Base-by-base conservation (phyloP, 139 green algal species). In the Picocystis salinarum region DNA sequence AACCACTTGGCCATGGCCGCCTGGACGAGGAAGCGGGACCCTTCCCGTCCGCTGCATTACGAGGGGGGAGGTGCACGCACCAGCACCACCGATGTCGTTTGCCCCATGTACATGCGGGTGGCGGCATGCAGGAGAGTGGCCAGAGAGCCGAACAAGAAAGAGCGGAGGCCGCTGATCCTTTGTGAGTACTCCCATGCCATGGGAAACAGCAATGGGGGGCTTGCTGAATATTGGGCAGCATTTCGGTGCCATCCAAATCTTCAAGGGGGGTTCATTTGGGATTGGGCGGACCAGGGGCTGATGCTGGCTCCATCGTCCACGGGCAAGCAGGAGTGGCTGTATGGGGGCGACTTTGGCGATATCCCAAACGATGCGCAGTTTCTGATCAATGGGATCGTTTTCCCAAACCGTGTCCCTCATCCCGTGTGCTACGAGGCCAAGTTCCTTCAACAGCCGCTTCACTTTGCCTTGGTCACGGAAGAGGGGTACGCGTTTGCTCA, bases 141-240 rank as follows among this genome's bases (percentile, higher is more conserved):
- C 24, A n/a, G 4, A 22, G 31, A 5, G 52, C 34, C 6, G 64
- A 78, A n/a, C n/a, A n/a, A n/a, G n/a, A n/a, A n/a, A 23, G 51
- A 74, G 17, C 31, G 20, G 7, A 71, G 76, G 11, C 85, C 85
- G 6, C 45, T 96, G 29, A 76, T 98, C 50, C 52, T 93, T 19
- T 98, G 87, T 59, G 88, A 98, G 67, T 93, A 93, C 47, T 54
- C 72, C 6, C 88, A 98, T 64, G 72, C 67, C 33, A 98, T 98
- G 88, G 87, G 87, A 40, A 98, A 98, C 72, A 77, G 55, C 51
- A 88, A 70, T 39, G 88, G 88, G 45, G 93, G 91, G 63, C 56
- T 94, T 9, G 42, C 69, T 39, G 59, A 78, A 50, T 96, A 96
- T 62, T 98, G 83, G 83, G 44, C 66, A 6, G 48, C 49, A 15